Base-by-base conservation (phyloP, 176 grass and related monocot genomes). In the Carex parvula region DNA sequence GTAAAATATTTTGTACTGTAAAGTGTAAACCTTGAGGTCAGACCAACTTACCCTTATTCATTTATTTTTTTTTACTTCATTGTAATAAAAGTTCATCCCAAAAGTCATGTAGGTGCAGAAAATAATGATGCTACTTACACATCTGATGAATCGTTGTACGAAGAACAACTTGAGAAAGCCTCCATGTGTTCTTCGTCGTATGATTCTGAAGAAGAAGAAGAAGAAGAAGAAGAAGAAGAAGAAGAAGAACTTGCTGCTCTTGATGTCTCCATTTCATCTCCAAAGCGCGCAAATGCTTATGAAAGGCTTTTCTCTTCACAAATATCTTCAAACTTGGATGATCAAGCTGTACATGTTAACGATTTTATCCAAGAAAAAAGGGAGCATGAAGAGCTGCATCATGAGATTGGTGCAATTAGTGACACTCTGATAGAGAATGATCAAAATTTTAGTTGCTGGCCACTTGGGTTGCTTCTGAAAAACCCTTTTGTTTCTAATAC, bases 151-250 rank as follows among this genome's bases (percentile, higher is more conserved):
- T 95, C 75, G 86, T 91, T 89, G 85, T 82, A 87, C 81, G 89
- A 81, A 70, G 79, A 79, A 24, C 86, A 98, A 86, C 69, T 68
- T 37, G 81, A 86, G 52, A 81, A 91, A 85, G 88, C 83, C 79
- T 95, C 89, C 37, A 93, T 88, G 41, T 89, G 81, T 72, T 97
- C 94, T 77, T 97, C 86, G 66, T 89, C 85, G 65, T 88, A 79
- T 92, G 84, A 88, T 85, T 98, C 92, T 82, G 62, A 84, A 84
- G 93, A 93, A 7, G 93, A 93, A 87, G 35, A n/a, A n/a, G n/a
- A n/a, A n/a, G n/a, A n/a, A n/a, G n/a, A n/a, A n/a, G n/a, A n/a
- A n/a, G n/a, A n/a, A n/a, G n/a, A n/a, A n/a, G n/a, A n/a, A n/a
- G n/a, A n/a, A n/a, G n/a, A 93, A 7, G 93, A 93, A 87, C 81